Conservation (phyloP, 1,284 basidiomycete species). For the Pseudozyma pruni region DNA sequence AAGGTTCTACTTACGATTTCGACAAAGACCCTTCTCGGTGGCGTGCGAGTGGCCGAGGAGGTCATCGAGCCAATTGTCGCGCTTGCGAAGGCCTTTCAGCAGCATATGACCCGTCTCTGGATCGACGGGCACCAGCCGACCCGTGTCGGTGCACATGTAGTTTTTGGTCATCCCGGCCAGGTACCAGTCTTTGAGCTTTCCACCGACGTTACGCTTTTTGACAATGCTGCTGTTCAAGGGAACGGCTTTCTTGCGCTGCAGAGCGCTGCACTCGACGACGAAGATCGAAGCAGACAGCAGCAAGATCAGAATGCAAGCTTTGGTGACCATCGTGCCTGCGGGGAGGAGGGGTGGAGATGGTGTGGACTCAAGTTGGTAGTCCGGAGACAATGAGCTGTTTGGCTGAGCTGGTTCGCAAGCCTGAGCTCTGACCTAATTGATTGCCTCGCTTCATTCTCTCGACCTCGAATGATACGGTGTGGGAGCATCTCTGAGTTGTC, state of each 20-base stretch:
- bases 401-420: too few species aligned
- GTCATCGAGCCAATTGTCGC: conserved; percentile 15
- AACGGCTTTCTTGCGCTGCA: conserved; percentile 5
- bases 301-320: background rate
- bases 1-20: conserved; percentile 21
- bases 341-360: background rate
- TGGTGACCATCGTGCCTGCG: background rate
- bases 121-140: conserved; percentile 40
- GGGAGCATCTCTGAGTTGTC: background rate
- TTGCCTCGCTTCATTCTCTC: too few species aligned
- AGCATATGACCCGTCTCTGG: conserved; percentile 42
- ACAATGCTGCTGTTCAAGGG: conserved; percentile 1
- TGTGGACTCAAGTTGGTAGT: too few species aligned
- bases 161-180: conserved; percentile 25
- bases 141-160: conserved; percentile 36
- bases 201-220: conserved; percentile 32
- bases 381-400: too few species aligned
- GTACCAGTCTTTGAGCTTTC: conserved; percentile 38
- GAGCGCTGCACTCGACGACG: background rate
- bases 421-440: too few species aligned
- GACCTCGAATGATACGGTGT: too few species aligned
- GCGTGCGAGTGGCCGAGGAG: conserved; percentile 6
- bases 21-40: conserved; percentile 28
- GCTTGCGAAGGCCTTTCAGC: conserved; percentile 21
- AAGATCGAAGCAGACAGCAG: background rate